Conservation (phyloP, 495 filamentous ascomycete genomes). For the Aspergillus saccharolyticus region DNA sequence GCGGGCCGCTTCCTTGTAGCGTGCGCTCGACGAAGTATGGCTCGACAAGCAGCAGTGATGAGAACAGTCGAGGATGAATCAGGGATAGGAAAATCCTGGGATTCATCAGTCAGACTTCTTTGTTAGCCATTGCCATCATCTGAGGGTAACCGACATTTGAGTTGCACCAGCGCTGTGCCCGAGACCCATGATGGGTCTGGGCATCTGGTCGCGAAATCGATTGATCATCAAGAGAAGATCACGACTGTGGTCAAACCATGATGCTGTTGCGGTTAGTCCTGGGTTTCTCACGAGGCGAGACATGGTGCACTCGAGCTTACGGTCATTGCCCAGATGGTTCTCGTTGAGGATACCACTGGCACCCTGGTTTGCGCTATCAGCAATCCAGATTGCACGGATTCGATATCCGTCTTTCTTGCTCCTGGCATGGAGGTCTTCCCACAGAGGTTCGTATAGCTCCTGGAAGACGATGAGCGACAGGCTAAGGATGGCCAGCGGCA, state of each 20-base stretch:
- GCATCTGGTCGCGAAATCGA: constrained; percentile 66
- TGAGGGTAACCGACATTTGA: constrained; percentile 27
- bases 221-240: constrained; percentile 75
- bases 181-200: constrained; percentile 51
- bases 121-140: background rate
- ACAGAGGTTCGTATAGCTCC: constrained; percentile 77
- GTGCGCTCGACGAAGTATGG: constrained; percentile 45
- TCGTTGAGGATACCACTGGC: constrained; percentile 68
- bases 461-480: constrained; percentile 14
- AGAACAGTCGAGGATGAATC: constrained; percentile 68
- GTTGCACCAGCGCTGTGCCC: constrained; percentile 76
- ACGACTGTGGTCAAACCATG: constrained; percentile 69
- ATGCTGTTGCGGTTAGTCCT: constrained; percentile 11
- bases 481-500: background rate
- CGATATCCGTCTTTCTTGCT: constrained; percentile 43
- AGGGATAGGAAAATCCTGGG: constrained; percentile 42
- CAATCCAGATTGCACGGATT: constrained; percentile 70
- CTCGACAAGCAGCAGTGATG: constrained; percentile 64
- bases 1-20: constrained; percentile 4
- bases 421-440: constrained; percentile 55
- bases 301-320: constrained; percentile 16
- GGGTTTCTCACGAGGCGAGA: background rate
- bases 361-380: constrained; percentile 64
- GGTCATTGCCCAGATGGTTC: constrained; percentile 60
- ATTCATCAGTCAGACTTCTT: background rate